phyloP scores from a whole-genome alignment of 805 yeast genomes.

The Candida tallmaniae region DNA sequence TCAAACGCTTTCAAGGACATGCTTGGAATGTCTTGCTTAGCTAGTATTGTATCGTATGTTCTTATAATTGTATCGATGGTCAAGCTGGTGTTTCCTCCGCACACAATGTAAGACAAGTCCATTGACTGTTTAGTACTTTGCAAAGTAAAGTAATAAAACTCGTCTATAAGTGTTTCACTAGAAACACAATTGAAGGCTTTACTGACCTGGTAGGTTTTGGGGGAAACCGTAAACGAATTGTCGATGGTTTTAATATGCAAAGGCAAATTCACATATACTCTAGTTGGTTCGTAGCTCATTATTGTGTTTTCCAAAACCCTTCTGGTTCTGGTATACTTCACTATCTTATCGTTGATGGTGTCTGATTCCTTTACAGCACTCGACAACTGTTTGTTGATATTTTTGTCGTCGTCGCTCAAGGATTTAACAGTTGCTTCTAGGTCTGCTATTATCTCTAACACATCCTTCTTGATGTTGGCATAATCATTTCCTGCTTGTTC shows the following conservation, averaged over 20 bases:
- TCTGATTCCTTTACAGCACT: constrained; percentile 15
- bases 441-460: constrained; percentile 17
- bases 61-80: neutral
- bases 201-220: constrained; percentile 10
- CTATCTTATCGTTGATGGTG: constrained; percentile 18
- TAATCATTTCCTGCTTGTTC: constrained; percentile 18
- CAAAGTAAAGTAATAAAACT: constrained; percentile 16
- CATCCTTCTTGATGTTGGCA: constrained; percentile 12
- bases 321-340: constrained; percentile 33
- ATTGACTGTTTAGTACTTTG: neutral
- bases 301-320: constrained; percentile 49
- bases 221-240: constrained; percentile 6
- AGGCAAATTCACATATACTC: constrained; percentile 19
- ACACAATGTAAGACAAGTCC: constrained; percentile 2
- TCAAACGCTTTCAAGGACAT: constrained; percentile 10
- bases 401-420: neutral
- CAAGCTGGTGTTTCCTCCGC: constrained; percentile 1
- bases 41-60: no score
- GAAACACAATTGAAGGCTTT: constrained; percentile 13
- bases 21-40: no score
- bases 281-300: constrained; percentile 23
- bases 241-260: constrained; percentile 3
- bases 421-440: constrained; percentile 6
- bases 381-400: constrained; percentile 5
- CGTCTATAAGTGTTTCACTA: constrained; percentile 14